These are phyloP conservation scores for Sporothrix pallida DNA, from an alignment of 2,329 filamentous ascomycete genomes.

Conservation along the genomic window DNA sequence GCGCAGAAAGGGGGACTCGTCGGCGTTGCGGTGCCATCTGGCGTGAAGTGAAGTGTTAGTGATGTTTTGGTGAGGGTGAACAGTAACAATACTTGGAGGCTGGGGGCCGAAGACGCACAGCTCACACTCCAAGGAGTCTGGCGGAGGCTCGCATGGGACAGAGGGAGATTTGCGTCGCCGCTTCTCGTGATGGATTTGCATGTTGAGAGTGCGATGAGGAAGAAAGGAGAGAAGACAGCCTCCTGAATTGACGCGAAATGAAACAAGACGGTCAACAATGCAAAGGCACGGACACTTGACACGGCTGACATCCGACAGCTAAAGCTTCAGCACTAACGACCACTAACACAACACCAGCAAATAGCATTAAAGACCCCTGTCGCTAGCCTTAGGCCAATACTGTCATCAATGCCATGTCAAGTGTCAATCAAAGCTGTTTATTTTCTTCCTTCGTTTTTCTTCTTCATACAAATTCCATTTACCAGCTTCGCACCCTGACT, in stretches of 20 bases:
- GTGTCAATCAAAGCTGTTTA: not conserved
- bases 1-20: slow-evolving; percentile 43
- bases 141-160: not conserved
- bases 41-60: slow-evolving; percentile 1
- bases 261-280: not conserved
- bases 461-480: not conserved
- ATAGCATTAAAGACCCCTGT: not conserved
- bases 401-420: not conserved
- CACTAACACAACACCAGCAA: not conserved
- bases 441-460: not conserved
- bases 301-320: not conserved
- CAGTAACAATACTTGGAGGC: too few relatives aligned
- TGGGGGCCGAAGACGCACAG: not conserved
- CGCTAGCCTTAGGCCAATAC: not conserved
- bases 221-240: not conserved
- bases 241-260: not conserved
- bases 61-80: too few relatives aligned
- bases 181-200: slow-evolving; percentile 19
- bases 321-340: not conserved
- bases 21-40: slow-evolving; percentile 42
- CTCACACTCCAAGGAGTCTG: not conserved
- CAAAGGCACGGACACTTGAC: not conserved
- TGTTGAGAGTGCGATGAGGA: not conserved
- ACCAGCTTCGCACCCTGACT: too few relatives aligned
- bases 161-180: slow-evolving; percentile 22